Conservation (phyloP, 78 protist genomes). For the Bodo saltans region DNA sequence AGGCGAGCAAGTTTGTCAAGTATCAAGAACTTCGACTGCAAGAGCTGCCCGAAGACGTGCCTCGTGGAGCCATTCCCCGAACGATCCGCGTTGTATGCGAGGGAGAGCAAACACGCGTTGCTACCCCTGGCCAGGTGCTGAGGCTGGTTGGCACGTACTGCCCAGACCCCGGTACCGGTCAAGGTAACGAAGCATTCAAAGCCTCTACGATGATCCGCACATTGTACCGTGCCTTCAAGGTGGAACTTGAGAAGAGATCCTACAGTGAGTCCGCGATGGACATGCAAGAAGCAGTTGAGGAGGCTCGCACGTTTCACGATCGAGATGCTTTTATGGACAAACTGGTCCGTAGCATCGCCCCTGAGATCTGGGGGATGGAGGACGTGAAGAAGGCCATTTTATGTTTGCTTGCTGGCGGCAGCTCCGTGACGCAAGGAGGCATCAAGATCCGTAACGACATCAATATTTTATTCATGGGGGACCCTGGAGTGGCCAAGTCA, state of each 20-base stretch:
- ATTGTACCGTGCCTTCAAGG: constrained; percentile 78
- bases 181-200: constrained; percentile 64
- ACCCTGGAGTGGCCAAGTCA: constrained; percentile 99
- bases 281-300: neutral
- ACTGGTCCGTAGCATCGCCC: constrained; percentile 89
- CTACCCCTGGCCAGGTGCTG: constrained; percentile 87
- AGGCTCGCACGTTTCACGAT: neutral
- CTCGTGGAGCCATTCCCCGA: constrained; percentile 97
- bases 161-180: constrained; percentile 59
- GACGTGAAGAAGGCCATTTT: constrained; percentile 97
- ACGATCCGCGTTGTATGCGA: constrained; percentile 65
- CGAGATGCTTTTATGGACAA: neutral
- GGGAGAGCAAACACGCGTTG: constrained; percentile 82
- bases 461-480: constrained; percentile 97
- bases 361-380: constrained; percentile 95
- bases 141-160: constrained; percentile 64
- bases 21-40: constrained; percentile 95
- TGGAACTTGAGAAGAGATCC: constrained; percentile 72
- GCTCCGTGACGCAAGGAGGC: no score
- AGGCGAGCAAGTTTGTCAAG: constrained; percentile 92
- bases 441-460: constrained; percentile 96
- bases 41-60: constrained; percentile 90
- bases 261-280: constrained; percentile 40
- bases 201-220: constrained; percentile 55
- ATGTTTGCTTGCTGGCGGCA: constrained; percentile 89